Evolutionary conservation across 768 basidiomycete genomes (phyloP), one percentile per base, ranked within the genome.

Genomic region (Rhodotorula diobovata): DNA sequence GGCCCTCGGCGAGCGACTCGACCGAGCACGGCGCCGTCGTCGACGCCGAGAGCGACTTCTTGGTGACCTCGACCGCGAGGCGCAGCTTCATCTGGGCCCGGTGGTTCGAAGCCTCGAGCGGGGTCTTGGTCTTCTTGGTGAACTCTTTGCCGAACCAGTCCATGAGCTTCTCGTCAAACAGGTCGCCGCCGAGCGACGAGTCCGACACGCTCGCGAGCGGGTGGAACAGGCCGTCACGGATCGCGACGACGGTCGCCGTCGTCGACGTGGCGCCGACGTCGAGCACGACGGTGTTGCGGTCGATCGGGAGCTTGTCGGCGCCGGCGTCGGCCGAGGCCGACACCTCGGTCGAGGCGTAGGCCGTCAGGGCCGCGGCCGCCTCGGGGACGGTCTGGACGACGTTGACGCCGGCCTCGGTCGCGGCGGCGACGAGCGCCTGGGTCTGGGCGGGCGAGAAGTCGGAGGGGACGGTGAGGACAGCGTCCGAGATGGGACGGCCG

Each of bases 91-190:
- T 90, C 77, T 92, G 89, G 1, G 94, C 91, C 34, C 96, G 90
- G 77, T 87, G 84, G 81, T 93, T 90, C 43, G 83, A 82, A 28
- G 82, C 84, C 16, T 84, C 81, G 54, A 96, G 83, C 0, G 88
- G 82, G 34, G 85, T 85, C 80, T 91, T 92, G 28, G 89, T 93
- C 83, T 96, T 99, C 82, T 97, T 98, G 61, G 90, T 90, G 81
- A 99, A 99, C 74, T 99, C 95, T 79, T 92, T 88, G 63, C 90
- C 87, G 80, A 99, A 96, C 83, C 90, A 90, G 70, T 89, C 88
- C 82, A 96, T 87, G 53, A 97, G 85, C 78, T 88, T 86, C 70
- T 87, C 86, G 81, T 93, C 91, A 77, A 94, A 87, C 69, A 85
- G 84, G 74, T 89, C 85, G 0, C 88, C 90, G 11, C 88, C 87